Evolutionary conservation across 129 eudicot genomes (phyloP).

Genomic region (Chrysanthemum lavandulifolium): DNA sequence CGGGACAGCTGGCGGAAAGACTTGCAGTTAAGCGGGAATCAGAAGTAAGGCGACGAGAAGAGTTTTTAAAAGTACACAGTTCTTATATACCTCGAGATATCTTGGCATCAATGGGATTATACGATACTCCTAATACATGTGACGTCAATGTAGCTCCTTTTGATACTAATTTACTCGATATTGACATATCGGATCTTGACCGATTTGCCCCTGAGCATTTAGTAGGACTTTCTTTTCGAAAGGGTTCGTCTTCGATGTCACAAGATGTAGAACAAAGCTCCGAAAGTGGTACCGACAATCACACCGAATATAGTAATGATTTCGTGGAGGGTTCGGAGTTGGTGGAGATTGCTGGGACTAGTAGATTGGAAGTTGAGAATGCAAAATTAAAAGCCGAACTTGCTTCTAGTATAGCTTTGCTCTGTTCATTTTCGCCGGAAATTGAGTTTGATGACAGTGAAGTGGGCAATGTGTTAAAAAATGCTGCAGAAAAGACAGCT

Average conservation of each 20-base stretch:
- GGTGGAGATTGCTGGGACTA: conserved; percentile 89
- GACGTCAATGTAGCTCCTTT: conserved; percentile 88
- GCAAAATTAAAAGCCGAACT: conserved; percentile 90
- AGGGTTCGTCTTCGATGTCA: conserved; percentile 54
- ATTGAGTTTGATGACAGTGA: conserved; percentile 66
- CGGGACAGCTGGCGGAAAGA: conserved; percentile 89
- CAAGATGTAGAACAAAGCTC: conserved; percentile 46
- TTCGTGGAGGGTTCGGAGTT: conserved; percentile 62
- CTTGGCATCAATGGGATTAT: conserved; percentile 86
- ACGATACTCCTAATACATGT: conserved; percentile 83
- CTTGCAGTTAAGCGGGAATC: conserved; percentile 78
- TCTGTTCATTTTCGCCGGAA: conserved; percentile 65
- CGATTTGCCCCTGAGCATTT: conserved; percentile 91
- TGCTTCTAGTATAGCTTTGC: conserved; percentile 83
- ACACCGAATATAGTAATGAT: conserved; percentile 43
- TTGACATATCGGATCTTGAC: conserved; percentile 75
- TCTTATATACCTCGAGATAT: conserved; percentile 80
- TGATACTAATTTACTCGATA: conserved; percentile 74
- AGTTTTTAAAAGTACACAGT: conserved; percentile 66
- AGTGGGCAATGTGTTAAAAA: conserved; percentile 53
- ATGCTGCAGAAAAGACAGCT: conserved; percentile 77
- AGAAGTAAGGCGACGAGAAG: conserved; percentile 87
- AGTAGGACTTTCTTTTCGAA: conserved; percentile 58
- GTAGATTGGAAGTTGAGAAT: conserved; percentile 91
- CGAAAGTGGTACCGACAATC: conserved; percentile 36